Evolutionary conservation across 164 flowering plant species (phyloP).

Genomic region (Chimonanthus salicifolius): DNA sequence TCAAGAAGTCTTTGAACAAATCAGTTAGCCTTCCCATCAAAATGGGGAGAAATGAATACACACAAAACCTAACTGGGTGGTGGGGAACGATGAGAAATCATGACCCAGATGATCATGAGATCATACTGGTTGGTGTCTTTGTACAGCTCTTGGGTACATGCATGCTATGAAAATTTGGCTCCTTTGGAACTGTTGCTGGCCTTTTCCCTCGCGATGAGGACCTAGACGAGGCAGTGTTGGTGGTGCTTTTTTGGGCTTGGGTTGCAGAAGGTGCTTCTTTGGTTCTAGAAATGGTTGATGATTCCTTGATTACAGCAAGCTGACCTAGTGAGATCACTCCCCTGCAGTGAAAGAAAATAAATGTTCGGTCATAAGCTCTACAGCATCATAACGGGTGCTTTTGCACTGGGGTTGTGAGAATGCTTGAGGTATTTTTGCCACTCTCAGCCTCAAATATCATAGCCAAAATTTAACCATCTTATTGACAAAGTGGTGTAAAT

Average conservation of each 20-base stretch:
- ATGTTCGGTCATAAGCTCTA: background rate
- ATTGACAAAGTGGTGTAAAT: too few relatives aligned
- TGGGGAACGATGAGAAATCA: background rate
- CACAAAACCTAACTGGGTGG: too few relatives aligned
- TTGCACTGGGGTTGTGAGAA: too few relatives aligned
- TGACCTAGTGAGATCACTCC: slow-evolving; percentile 5
- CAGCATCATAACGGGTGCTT: too few relatives aligned
- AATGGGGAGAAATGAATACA: too few relatives aligned
- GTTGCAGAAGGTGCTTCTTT: slow-evolving; percentile 11
- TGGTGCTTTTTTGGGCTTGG: slow-evolving; percentile 3
- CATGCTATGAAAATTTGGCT: slow-evolving; percentile 48
- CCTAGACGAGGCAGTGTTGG: slow-evolving; percentile 15
- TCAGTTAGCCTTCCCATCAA: too few relatives aligned
- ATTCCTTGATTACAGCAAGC: slow-evolving; percentile 36
- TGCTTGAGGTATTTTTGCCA: too few relatives aligned
- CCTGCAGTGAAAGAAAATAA: background rate
- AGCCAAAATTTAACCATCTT: too few relatives aligned
- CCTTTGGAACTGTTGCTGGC: slow-evolving; percentile 46
- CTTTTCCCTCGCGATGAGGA: slow-evolving; percentile 32
- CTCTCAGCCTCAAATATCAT: too few relatives aligned
- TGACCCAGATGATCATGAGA: background rate
- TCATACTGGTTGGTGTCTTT: slow-evolving; percentile 17
- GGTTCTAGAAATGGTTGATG: slow-evolving; percentile 14
- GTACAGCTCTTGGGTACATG: slow-evolving; percentile 58
- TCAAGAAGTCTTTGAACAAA: too few relatives aligned